phyloP scores from a whole-genome alignment of 257 asterid genomes.

The Jasminum sambac region DNA sequence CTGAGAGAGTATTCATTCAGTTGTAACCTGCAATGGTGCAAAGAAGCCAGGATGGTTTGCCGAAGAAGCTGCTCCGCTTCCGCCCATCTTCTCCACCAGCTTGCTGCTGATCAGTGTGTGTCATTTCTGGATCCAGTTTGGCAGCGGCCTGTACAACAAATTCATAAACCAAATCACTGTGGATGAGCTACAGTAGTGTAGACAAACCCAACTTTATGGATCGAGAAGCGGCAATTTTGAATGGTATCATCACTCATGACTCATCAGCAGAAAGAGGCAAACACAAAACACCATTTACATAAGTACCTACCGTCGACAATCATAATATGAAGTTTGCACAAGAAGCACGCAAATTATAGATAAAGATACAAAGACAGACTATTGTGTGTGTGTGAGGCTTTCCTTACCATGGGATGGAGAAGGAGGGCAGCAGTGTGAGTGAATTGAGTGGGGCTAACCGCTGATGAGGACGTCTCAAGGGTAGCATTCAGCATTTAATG shows the following conservation, averaged over 20 bases:
- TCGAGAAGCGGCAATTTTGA: background rate
- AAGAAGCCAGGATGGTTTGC: slow-evolving; percentile 92
- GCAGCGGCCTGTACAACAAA: slow-evolving; percentile 24
- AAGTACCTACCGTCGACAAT: too few species aligned
- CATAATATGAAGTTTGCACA: too few species aligned
- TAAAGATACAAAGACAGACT: too few species aligned
- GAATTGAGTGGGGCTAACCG: background rate
- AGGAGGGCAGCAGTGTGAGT: background rate
- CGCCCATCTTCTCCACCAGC: slow-evolving; percentile 35
- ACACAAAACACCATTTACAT: too few species aligned
- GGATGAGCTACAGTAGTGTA: too few species aligned
- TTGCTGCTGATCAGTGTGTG: slow-evolving; percentile 44
- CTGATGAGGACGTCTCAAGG: slow-evolving; percentile 1
- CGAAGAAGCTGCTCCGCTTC: slow-evolving; percentile 48
- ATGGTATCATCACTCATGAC: too few species aligned
- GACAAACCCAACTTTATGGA: too few species aligned
- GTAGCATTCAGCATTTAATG: background rate
- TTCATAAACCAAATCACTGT: slow-evolving; percentile 8
- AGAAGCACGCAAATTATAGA: too few species aligned
- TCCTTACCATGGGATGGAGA: background rate
- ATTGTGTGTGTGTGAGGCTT: background rate
- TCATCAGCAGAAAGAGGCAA: too few species aligned
- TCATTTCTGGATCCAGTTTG: slow-evolving; percentile 37
- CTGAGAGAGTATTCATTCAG: background rate
- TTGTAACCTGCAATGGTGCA: slow-evolving; percentile 71